Evolutionary conservation across 805 yeast species (phyloP).

Genomic region (Maudiozyma saulgeensis): DNA sequence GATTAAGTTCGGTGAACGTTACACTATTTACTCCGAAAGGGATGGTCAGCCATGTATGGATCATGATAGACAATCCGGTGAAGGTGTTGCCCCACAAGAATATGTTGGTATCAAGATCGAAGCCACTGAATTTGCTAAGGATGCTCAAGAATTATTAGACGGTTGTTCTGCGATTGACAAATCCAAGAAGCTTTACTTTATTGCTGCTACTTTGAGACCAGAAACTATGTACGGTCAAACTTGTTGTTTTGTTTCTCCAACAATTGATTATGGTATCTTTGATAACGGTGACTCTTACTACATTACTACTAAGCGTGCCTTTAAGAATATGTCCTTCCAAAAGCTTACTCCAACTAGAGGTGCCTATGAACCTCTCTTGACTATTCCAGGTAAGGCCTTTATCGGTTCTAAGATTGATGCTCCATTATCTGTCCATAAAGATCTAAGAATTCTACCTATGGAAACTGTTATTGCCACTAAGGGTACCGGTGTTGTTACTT

Average conservation of each 20-base stretch:
- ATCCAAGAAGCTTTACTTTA: conserved; percentile 63
- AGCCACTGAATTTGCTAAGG: conserved; percentile 47
- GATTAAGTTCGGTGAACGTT: conserved; percentile 96
- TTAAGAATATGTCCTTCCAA: conserved; percentile 95
- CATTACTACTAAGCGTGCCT: conserved; percentile 89
- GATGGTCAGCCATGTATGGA: conserved; percentile 99
- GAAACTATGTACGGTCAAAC: conserved; percentile 99
- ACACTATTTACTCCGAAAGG: conserved; percentile 92
- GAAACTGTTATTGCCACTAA: conserved; percentile 89
- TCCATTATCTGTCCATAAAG: conserved; percentile 62
- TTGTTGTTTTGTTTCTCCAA: conserved; percentile 95
- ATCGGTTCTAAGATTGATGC: conserved; percentile 83
- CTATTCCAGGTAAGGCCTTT: conserved; percentile 59
- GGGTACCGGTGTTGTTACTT: conserved; percentile 98
- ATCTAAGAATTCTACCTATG: conserved; percentile 87
- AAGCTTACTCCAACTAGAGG: conserved; percentile 87
- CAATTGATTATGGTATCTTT: conserved; percentile 83
- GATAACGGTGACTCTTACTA: conserved; percentile 70
- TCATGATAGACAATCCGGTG: conserved; percentile 95
- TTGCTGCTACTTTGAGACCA: conserved; percentile 96
- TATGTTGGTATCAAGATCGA: conserved; percentile 87
- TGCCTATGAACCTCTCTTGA: conserved; percentile 47
- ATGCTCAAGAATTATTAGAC: conserved; percentile 32
- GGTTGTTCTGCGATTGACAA: conserved; percentile 29
- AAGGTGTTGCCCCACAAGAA: conserved; percentile 95